Evolutionary conservation across 1,284 basidiomycete genomes (phyloP).

Genomic region (Moniliophthora roreri): DNA sequence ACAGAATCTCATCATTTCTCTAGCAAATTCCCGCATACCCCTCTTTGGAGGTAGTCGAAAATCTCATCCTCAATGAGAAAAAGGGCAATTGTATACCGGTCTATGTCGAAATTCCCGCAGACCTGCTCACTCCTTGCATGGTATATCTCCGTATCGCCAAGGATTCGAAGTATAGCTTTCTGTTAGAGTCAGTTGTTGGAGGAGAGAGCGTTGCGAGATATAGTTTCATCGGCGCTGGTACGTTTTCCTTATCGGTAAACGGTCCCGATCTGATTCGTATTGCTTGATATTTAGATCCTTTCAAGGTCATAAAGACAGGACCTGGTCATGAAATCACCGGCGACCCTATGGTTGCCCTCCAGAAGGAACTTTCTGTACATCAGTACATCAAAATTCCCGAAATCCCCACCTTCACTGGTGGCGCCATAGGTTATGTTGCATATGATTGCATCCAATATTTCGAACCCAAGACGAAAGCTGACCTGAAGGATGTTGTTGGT

Average conservation of each 20-base stretch:
- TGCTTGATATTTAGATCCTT: constrained; percentile 65
- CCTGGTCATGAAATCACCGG: constrained; percentile 81
- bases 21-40: constrained; percentile 70
- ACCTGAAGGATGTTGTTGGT: constrained; percentile 72
- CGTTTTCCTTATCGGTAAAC: constrained; percentile 26
- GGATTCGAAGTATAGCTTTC: constrained; percentile 90
- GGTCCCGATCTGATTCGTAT: constrained; percentile 9
- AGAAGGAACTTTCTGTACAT: constrained; percentile 86
- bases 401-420: constrained; percentile 94
- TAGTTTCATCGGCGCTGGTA: constrained; percentile 94
- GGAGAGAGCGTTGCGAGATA: constrained; percentile 94
- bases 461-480: constrained; percentile 85
- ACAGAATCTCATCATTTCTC: neutral
- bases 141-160: constrained; percentile 94
- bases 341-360: constrained; percentile 85
- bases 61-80: constrained; percentile 74
- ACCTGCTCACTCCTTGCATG: constrained; percentile 95
- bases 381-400: constrained; percentile 91
- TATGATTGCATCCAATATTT: constrained; percentile 98
- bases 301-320: constrained; percentile 90
- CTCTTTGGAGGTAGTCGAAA: constrained; percentile 68
- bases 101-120: constrained; percentile 91
- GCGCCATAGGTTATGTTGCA: constrained; percentile 96
- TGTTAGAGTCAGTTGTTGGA: constrained; percentile 89
- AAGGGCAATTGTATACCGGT: constrained; percentile 91